phyloP scores from a whole-genome alignment of 2,329 filamentous ascomycete species.

The Fusarium sp. region DNA sequence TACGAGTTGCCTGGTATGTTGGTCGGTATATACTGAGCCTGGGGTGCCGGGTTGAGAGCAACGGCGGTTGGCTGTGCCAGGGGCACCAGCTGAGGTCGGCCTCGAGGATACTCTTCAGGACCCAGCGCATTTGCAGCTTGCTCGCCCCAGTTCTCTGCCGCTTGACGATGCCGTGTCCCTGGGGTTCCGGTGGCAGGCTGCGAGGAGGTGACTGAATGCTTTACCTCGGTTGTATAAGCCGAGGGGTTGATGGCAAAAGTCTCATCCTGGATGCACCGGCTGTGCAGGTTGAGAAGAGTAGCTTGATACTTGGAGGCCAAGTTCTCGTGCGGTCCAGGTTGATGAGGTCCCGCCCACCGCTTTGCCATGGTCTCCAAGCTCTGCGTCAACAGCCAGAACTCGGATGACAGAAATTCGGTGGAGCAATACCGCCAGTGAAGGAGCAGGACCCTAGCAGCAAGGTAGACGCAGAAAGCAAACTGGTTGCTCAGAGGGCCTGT shows the following conservation, averaged over 20 bases:
- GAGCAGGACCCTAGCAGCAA: slow-evolving; percentile 54
- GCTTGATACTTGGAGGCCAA: not conserved
- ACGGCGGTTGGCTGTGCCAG: not conserved
- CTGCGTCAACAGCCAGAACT: slow-evolving; percentile 44
- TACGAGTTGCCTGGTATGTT: not conserved
- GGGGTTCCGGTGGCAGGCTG: not conserved
- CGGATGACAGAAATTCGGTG: slow-evolving; percentile 18
- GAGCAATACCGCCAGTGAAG: slow-evolving; percentile 27
- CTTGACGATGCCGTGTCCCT: not conserved
- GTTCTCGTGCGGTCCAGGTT: slow-evolving; percentile 2
- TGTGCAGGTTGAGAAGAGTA: not conserved
- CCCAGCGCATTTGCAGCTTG: no score
- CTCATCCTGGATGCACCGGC: slow-evolving; percentile 12
- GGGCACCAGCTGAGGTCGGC: not conserved
- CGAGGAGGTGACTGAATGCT: slow-evolving; percentile 3
- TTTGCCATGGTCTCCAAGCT: slow-evolving; percentile 44
- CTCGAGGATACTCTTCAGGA: not conserved
- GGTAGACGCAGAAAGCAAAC: slow-evolving; percentile 57
- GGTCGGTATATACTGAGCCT: not conserved
- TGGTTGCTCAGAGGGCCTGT: slow-evolving; percentile 41
- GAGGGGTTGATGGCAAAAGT: slow-evolving; percentile 20
- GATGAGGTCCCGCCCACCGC: slow-evolving; percentile 37
- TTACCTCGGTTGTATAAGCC: slow-evolving; percentile 28
- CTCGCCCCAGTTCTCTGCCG: not conserved
- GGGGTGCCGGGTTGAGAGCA: not conserved